Evolutionary conservation across 1,284 basidiomycete species (phyloP).

Genomic region (Puccinia sorghi): DNA sequence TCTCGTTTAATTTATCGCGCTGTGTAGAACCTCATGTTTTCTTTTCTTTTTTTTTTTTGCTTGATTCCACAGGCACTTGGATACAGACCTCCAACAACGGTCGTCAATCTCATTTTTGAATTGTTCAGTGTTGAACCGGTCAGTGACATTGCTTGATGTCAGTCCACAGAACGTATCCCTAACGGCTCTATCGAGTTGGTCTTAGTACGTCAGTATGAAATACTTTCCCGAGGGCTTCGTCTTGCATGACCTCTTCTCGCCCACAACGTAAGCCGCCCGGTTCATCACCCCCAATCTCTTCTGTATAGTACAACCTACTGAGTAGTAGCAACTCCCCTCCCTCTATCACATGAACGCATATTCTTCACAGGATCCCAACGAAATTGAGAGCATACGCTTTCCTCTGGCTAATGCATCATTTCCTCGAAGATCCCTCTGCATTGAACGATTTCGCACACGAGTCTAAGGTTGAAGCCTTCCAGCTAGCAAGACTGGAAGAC

Average conservation of each 20-base stretch:
- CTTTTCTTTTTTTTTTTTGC: background rate
- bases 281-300: background rate
- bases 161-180: background rate
- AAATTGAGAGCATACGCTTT: slow-evolving; percentile 71
- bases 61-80: slow-evolving; percentile 56
- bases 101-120: slow-evolving; percentile 76
- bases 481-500: slow-evolving; percentile 31
- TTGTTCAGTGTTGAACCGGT: slow-evolving; percentile 70
- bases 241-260: slow-evolving; percentile 77
- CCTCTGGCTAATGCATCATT: slow-evolving; percentile 75
- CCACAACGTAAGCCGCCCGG: slow-evolving; percentile 54
- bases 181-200: background rate
- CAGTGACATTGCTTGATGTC: slow-evolving; percentile 56
- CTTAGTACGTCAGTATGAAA: slow-evolving; percentile 67
- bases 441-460: slow-evolving; percentile 36
- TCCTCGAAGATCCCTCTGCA: slow-evolving; percentile 65
- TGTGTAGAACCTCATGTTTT: background rate
- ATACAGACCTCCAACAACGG: slow-evolving; percentile 71
- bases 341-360: background rate
- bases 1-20: background rate
- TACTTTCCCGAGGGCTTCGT: slow-evolving; percentile 75
- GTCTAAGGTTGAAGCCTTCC: slow-evolving; percentile 31
- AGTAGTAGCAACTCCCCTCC: background rate
- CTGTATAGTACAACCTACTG: no score
- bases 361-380: slow-evolving; percentile 66